Evolutionary conservation across 805 yeast genomes (phyloP).

Genomic region (Kodamaea kaohsiungensis): DNA sequence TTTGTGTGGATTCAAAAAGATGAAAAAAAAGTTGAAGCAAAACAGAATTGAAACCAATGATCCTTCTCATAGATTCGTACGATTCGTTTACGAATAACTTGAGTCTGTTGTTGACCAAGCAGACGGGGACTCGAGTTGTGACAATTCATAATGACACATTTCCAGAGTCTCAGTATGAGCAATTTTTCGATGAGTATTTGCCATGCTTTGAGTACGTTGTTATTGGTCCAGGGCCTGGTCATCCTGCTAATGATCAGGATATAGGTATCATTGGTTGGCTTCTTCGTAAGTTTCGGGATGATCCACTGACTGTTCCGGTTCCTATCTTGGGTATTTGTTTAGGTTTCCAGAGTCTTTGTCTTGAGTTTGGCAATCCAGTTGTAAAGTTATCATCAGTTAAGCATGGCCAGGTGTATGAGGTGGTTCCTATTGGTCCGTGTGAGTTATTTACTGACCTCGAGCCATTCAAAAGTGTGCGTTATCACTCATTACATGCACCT

Average conservation of each 20-base stretch:
- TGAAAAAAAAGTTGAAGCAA: no score
- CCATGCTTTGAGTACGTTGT: slow-evolving; percentile 70
- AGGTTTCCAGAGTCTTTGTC: slow-evolving; percentile 85
- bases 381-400: slow-evolving; percentile 55
- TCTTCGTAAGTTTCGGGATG: slow-evolving; percentile 21
- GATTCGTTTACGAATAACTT: slow-evolving; percentile 93
- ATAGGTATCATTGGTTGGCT: slow-evolving; percentile 75
- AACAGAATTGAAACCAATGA: slow-evolving; percentile 34
- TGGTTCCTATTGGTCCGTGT: slow-evolving; percentile 45
- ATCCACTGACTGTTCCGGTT: slow-evolving; percentile 17
- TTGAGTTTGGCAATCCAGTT: slow-evolving; percentile 58
- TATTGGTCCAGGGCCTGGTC: slow-evolving; percentile 98
- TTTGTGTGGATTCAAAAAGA: background rate
- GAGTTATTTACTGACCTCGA: slow-evolving; percentile 24
- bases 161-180: slow-evolving; percentile 26
- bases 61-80: slow-evolving; percentile 85
- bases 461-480: slow-evolving; percentile 71
- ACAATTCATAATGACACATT: slow-evolving; percentile 67
- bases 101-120: slow-evolving; percentile 55
- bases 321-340: slow-evolving; percentile 92
- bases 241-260: slow-evolving; percentile 63
- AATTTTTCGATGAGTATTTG: slow-evolving; percentile 43
- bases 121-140: slow-evolving; percentile 50
- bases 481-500: slow-evolving; percentile 77
- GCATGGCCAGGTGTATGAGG: slow-evolving; percentile 81